Evolutionary conservation across 768 basidiomycete species (phyloP).

Genomic region (Chalciporus chontae): DNA sequence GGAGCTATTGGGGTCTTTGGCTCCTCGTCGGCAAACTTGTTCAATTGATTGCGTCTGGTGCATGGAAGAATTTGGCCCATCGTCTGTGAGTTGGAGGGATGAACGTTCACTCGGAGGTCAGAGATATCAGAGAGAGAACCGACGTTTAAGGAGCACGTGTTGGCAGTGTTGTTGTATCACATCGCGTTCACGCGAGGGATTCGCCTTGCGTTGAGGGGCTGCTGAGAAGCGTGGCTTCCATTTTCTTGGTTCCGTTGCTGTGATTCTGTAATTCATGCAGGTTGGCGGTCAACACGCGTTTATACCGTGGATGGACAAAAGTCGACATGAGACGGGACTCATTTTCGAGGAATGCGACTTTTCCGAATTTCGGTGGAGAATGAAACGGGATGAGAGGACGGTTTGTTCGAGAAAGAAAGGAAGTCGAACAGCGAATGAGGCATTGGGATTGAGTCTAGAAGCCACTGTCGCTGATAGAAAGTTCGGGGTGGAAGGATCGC

Average conservation of each 20-base stretch:
- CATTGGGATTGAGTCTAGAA: neutral
- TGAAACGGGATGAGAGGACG: neutral
- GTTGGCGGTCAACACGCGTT: slow-evolving; percentile 21
- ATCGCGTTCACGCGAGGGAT: slow-evolving; percentile 23
- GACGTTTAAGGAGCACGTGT: slow-evolving; percentile 30
- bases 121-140: slow-evolving; percentile 27
- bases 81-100: slow-evolving; percentile 16
- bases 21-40: slow-evolving; percentile 26
- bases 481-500: slow-evolving; percentile 16
- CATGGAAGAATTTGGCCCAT: slow-evolving; percentile 30
- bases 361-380: slow-evolving; percentile 14
- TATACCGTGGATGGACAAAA: slow-evolving; percentile 9
- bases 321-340: neutral
- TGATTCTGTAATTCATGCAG: slow-evolving; percentile 16
- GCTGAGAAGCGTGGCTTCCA: slow-evolving; percentile 26
- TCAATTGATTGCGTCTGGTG: slow-evolving; percentile 23
- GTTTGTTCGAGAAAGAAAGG: slow-evolving; percentile 13
- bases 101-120: slow-evolving; percentile 10
- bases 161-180: slow-evolving; percentile 23
- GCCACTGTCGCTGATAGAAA: slow-evolving; percentile 13
- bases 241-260: slow-evolving; percentile 12
- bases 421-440: neutral
- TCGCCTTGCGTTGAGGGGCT: slow-evolving; percentile 25
- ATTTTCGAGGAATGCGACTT: slow-evolving; percentile 5
- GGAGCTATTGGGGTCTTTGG: slow-evolving; percentile 16